Evolutionary conservation across 148 eudicot genomes (phyloP), one percentile per base, ranked within the genome.

Genomic region (Spergularia marina): DNA sequence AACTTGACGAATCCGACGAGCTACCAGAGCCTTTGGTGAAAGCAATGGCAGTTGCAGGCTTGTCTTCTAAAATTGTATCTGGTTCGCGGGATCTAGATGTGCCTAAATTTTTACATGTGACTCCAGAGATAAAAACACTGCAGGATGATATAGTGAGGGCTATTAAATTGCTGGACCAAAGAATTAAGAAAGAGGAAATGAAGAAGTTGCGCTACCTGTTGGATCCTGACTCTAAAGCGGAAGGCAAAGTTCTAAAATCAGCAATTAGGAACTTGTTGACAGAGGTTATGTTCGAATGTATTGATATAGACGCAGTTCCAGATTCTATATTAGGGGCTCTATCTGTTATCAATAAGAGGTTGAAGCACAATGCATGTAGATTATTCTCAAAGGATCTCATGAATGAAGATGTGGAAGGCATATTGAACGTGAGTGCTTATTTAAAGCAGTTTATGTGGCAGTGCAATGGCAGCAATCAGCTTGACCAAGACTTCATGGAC

Each of bases 271-370:
- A 79, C 68, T 54, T 94, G 55, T 79, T 94, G 82, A 82, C 75
- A 2, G 97, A 94, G 70, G 90, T 75, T 80, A 95, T 91, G 53
- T 89, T 82, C 39, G 97, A 91, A 79, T 91, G 97, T 78, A 76
- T 83, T 82, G 97, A 94, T 58, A 84, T 94, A 91, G 90, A 91
- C 13, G 60, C 65, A 17, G 79, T 90, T 72, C 97, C 97, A 6
- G 85, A 75, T 39, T 73, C 65, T 47, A 76, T 94, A 49, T 67
- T 81, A n/a, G 77, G 84, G 71, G 76, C 77, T 61, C 76, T 94
- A 63, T 75, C 86, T 73, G 18, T 84, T 49, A 81, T 91, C 21
- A 93, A 87, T 71, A 68, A 71, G 74, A 79, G 69, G 71, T 65
- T 12, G 58, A 12, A 83, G 63, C 58, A 53, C 68, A 70, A 74